These are phyloP conservation scores for Moesziomyces globuligerus DNA, from an alignment of 1,284 basidiomycete species.

Conservation along the genomic window DNA sequence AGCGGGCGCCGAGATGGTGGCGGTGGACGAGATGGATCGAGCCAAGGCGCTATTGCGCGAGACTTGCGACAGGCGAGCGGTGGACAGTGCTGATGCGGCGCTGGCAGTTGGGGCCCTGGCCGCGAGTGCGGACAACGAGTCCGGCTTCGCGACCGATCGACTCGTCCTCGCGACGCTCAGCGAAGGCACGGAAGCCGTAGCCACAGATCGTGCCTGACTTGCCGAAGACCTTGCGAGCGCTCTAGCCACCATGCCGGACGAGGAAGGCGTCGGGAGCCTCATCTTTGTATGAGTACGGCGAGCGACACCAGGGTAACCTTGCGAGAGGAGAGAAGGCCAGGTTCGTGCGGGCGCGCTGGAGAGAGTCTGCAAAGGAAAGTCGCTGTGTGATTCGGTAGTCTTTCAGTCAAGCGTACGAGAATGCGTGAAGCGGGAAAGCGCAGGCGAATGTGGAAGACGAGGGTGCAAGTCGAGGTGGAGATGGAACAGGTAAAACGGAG, in stretches of 20 bases:
- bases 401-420: too few relatives aligned
- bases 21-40: constrained; percentile 29
- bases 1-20: not conserved
- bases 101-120: not conserved
- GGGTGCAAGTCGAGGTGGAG: too few relatives aligned
- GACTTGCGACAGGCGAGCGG: constrained; percentile 14
- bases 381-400: too few relatives aligned
- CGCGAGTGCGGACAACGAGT: constrained; percentile 10
- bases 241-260: constrained; percentile 12
- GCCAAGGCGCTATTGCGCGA: constrained; percentile 22
- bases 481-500: too few relatives aligned
- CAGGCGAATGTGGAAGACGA: too few relatives aligned
- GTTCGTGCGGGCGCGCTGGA: too few relatives aligned
- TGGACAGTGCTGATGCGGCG: not conserved
- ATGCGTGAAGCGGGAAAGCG: too few relatives aligned
- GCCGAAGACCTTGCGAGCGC: constrained; percentile 11
- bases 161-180: constrained; percentile 8
- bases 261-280: constrained; percentile 17
- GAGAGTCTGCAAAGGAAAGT: too few relatives aligned
- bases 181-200: constrained; percentile 12
- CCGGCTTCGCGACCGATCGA: constrained; percentile 8
- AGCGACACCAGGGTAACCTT: not conserved
- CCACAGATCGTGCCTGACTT: constrained; percentile 13
- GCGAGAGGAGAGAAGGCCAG: too few relatives aligned
- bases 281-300: constrained; percentile 1